Percentiles rank a stretch among this genome's conserved stretches.
Evolutionary conservation across 2,329 filamentous ascomycete species (phyloP).

Genomic region (Zymoseptoria tritici): DNA sequence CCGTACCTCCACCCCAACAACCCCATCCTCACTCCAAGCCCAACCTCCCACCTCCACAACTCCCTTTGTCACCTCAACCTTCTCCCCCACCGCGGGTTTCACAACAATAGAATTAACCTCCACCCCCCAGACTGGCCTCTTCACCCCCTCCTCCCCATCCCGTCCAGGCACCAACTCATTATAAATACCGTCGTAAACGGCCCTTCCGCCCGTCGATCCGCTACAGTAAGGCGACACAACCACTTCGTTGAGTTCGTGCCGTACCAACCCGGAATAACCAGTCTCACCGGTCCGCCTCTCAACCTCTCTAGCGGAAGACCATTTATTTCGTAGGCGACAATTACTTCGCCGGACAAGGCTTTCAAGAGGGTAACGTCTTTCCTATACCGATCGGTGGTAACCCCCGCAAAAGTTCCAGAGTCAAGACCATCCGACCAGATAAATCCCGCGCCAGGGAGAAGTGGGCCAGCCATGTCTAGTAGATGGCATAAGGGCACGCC

Average conservation of each 20-base stretch:
- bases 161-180: constrained; percentile 17
- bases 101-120: constrained; percentile 27
- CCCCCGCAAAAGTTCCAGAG: constrained; percentile 20
- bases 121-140: constrained; percentile 24
- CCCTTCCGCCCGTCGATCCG: constrained; percentile 15
- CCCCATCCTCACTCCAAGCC: constrained; percentile 23
- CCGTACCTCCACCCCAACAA: constrained; percentile 20
- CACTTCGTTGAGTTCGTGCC: constrained; percentile 30
- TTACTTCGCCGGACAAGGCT: constrained; percentile 19
- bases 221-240: constrained; percentile 22
- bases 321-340: constrained; percentile 28
- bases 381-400: constrained; percentile 26
- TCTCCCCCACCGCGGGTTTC: constrained; percentile 12
- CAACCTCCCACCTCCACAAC: constrained; percentile 18
- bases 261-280: constrained; percentile 29
- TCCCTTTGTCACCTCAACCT: not conserved
- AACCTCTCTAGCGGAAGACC: constrained; percentile 16
- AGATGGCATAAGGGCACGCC: constrained; percentile 8
- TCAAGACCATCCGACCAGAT: constrained; percentile 29
- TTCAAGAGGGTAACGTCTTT: no score
- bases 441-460: constrained; percentile 8
- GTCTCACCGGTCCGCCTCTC: constrained; percentile 26
- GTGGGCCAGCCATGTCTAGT: no score
- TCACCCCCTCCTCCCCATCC: constrained; percentile 2
- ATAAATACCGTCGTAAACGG: constrained; percentile 24